Conservation (phyloP, 306 rosid genomes). For the Cyclanthera cordifolia region DNA sequence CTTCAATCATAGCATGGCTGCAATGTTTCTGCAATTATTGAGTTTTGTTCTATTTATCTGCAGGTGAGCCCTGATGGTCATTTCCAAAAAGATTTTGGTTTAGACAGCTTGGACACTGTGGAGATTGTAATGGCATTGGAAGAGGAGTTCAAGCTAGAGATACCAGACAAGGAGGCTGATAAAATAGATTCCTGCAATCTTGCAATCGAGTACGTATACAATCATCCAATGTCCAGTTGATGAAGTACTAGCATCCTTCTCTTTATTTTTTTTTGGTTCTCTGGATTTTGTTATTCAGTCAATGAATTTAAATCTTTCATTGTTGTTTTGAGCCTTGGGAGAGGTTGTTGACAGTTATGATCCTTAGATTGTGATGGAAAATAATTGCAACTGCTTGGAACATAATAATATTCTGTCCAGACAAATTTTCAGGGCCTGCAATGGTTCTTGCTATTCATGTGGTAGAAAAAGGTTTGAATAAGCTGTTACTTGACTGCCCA, state of each 20-base stretch:
- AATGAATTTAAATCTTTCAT: conserved; percentile 2
- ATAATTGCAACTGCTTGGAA: conserved; percentile 5
- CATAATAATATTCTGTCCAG: background rate
- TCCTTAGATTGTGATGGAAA: background rate
- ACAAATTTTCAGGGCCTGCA: conserved; percentile 3
- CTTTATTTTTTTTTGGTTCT: conserved; percentile 16
- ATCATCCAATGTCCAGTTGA: conserved; percentile 87
- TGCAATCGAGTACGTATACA: conserved; percentile 78
- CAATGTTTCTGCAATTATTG: conserved; percentile 3
- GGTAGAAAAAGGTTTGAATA: background rate
- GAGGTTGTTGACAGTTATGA: background rate
- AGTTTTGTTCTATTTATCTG: conserved; percentile 9
- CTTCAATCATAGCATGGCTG: background rate
- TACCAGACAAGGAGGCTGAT: conserved; percentile 89
- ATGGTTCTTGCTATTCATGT: background rate
- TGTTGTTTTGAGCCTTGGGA: background rate
- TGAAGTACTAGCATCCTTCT: background rate
- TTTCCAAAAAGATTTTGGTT: conserved; percentile 85
- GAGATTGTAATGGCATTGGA: conserved; percentile 94
- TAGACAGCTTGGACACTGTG: conserved; percentile 96
- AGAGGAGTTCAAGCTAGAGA: conserved; percentile 96
- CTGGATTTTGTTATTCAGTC: background rate
- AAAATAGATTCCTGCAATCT: conserved; percentile 65
- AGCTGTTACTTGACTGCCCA: background rate
- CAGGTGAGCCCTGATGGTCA: conserved; percentile 75